phyloP scores from a whole-genome alignment of 2,329 filamentous ascomycete genomes.

The Fusarium praegraminearum region DNA sequence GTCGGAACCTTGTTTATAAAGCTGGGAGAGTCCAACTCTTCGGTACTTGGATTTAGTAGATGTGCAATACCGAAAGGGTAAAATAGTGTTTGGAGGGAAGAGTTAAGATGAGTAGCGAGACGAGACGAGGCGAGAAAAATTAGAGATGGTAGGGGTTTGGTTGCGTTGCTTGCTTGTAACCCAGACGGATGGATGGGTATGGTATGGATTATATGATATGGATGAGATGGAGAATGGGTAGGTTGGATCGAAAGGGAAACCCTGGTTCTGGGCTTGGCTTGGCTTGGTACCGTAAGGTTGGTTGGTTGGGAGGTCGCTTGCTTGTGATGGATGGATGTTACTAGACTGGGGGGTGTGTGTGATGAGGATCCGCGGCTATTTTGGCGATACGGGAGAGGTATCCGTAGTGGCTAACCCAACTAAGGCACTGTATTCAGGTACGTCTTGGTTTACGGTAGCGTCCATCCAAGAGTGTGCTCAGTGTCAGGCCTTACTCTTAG shows the following conservation, averaged over 20 bases:
- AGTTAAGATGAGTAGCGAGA: not conserved
- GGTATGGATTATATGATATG: constrained; percentile 16
- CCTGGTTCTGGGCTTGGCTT: constrained; percentile 22
- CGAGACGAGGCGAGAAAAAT: constrained; percentile 5
- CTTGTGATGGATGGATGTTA: constrained; percentile 2
- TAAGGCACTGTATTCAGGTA: not conserved
- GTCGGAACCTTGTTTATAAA: constrained; percentile 28
- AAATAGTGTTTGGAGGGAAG: constrained; percentile 2
- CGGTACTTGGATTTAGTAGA: constrained; percentile 8
- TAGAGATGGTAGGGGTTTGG: constrained; percentile 20
- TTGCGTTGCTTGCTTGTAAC: not conserved
- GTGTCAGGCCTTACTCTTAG: not conserved
- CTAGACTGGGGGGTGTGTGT: constrained; percentile 13
- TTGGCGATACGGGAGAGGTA: constrained; percentile 27
- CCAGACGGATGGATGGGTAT: constrained; percentile 33
- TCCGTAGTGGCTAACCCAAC: constrained; percentile 1
- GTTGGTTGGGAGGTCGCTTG: not conserved
- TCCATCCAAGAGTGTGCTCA: not conserved
- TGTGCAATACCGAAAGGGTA: not conserved
- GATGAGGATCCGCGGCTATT: constrained; percentile 44
- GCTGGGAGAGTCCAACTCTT: constrained; percentile 39
- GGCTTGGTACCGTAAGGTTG: constrained; percentile 1
- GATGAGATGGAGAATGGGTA: constrained; percentile 8
- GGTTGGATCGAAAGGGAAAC: constrained; percentile 25
- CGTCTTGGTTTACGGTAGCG: not conserved